phyloP scores from a whole-genome alignment of 2,329 filamentous ascomycete species.

The Zymoseptoria crescenta region DNA sequence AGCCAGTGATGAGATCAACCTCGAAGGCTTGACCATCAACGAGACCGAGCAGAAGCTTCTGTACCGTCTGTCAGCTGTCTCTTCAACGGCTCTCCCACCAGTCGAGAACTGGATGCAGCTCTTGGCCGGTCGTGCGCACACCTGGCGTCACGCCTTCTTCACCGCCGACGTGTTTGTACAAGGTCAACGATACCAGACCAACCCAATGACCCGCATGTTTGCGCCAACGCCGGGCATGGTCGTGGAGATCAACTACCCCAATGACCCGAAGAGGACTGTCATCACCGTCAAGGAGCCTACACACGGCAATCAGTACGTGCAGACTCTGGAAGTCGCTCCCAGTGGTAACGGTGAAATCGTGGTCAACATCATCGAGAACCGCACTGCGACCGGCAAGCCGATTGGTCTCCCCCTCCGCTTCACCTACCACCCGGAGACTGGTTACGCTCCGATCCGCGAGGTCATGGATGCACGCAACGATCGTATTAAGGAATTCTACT shows the following conservation, averaged over 20 bases:
- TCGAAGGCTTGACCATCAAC: conserved; percentile 78
- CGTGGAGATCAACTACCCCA: conserved; percentile 77
- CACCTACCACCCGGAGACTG: conserved; percentile 87
- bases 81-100: conserved; percentile 66
- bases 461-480: conserved; percentile 96
- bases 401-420: conserved; percentile 82
- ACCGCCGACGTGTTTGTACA: conserved; percentile 90
- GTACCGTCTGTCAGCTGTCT: conserved; percentile 72
- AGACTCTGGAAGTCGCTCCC: conserved; percentile 79
- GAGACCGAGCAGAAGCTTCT: conserved; percentile 72
- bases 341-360: conserved; percentile 69
- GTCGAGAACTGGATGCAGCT: conserved; percentile 80
- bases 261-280: conserved; percentile 72
- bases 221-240: conserved; percentile 77
- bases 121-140: conserved; percentile 75
- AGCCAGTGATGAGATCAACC: conserved; percentile 61
- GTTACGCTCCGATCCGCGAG: conserved; percentile 94
- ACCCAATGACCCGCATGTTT: conserved; percentile 88
- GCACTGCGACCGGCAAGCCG: conserved; percentile 73
- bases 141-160: conserved; percentile 92
- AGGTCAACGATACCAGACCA: conserved; percentile 93
- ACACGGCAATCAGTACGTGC: conserved; percentile 74
- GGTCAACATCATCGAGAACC: conserved; percentile 87
- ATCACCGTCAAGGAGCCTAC: conserved; percentile 85
- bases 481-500: conserved; percentile 99